Conservation (phyloP, 305 asterid genomes). For the Solanum hybrid region DNA sequence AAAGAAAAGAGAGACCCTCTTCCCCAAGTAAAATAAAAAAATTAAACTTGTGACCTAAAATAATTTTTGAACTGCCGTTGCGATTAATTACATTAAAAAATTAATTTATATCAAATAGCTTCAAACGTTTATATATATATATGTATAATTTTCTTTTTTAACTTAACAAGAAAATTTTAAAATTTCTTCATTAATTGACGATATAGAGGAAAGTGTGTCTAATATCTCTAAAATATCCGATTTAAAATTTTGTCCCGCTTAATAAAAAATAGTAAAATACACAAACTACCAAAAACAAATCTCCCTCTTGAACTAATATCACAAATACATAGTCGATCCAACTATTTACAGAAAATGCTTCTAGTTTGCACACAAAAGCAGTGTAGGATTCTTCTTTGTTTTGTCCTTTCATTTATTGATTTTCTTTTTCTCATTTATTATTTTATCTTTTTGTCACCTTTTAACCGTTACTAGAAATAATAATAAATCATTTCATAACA, state of each 20-base stretch:
- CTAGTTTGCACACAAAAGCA: not conserved
- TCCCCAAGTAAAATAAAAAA: not conserved
- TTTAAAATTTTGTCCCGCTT: not conserved
- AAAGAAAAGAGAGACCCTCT: not conserved
- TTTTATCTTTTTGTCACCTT: not conserved
- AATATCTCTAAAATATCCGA: too few species aligned
- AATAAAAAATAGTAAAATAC: too few species aligned
- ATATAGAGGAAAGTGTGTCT: not conserved
- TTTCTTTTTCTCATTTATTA: not conserved
- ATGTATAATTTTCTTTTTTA: not conserved
- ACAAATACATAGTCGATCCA: not conserved
- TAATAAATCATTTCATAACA: not conserved
- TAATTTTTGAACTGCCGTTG: not conserved
- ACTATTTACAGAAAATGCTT: not conserved
- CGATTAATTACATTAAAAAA: not conserved
- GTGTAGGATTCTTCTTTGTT: not conserved
- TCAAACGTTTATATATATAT: not conserved
- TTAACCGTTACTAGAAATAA: not conserved
- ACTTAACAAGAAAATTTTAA: not conserved
- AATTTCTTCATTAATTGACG: too few species aligned
- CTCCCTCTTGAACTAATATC: not conserved
- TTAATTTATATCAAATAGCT: not conserved
- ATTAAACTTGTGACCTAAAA: not conserved
- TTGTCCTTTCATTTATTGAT: not conserved
- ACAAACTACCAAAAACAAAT: not conserved